Conservation (phyloP, 2,329 filamentous ascomycete genomes). For the Claviceps capensis region DNA sequence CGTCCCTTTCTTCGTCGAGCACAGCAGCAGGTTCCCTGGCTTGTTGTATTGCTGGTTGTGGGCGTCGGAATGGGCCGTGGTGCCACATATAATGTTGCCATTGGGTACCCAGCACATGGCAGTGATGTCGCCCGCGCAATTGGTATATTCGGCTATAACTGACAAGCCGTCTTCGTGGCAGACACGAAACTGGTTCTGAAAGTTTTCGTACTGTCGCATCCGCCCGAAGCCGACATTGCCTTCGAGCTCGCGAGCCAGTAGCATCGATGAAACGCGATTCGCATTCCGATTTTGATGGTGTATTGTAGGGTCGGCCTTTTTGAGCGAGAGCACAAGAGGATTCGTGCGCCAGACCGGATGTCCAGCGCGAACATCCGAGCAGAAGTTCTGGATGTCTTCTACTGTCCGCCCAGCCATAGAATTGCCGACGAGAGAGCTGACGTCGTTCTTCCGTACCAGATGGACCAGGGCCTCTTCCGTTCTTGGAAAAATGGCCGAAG, state of each 20-base stretch:
- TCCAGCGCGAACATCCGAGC: conserved; percentile 16
- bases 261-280: conserved; percentile 23
- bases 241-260: conserved; percentile 35
- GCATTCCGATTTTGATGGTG: conserved; percentile 6
- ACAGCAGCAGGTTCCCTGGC: conserved; percentile 46
- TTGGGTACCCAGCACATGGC: conserved; percentile 44
- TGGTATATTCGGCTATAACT: conserved; percentile 40
- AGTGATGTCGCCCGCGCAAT: conserved; percentile 47
- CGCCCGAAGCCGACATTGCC: conserved; percentile 30
- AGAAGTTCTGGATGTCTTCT: conserved; percentile 19
- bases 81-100: conserved; percentile 44
- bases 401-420: conserved; percentile 12
- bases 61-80: conserved; percentile 46
- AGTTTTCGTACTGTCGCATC: conserved; percentile 28
- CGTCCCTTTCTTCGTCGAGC: conserved; percentile 29
- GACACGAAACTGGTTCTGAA: conserved; percentile 30
- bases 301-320: conserved; percentile 5
- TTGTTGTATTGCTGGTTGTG: conserved; percentile 56
- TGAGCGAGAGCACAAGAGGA: conserved; percentile 14
- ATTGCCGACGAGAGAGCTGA: conserved; percentile 12
- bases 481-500: conserved; percentile 7
- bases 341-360: conserved; percentile 4
- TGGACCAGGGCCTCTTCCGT: conserved; percentile 10
- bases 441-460: conserved; percentile 10
- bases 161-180: conserved; percentile 37